Base-by-base conservation (phyloP, 768 basidiomycete genomes). In the Mycena indigotica region DNA sequence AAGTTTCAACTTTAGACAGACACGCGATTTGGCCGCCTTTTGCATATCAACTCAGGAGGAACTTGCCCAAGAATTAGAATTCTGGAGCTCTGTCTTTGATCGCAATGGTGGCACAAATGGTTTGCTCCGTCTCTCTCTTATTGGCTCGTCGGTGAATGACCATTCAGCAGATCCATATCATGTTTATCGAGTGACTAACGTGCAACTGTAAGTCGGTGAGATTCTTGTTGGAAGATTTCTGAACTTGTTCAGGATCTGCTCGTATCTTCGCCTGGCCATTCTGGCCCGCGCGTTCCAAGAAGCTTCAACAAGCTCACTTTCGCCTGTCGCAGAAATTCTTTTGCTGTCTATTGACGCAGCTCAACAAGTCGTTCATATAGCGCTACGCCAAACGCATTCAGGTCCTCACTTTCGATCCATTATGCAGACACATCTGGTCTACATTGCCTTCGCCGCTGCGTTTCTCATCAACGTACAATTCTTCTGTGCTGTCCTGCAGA, bases 361-460 rank as follows among this genome's bases (percentile, higher is more conserved):
- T n/a, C 77, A 77, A n/a, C 73, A 73, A 26, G 82, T 85, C 12
- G 82, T 87, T 49, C 77, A 78, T 25, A 80, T 81, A 35, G 78
- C 82, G 63, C 70, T 80, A 2, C 79, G 84, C 46, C 73, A 75
- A 40, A 68, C 85, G 13, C 79, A 78, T 53, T 83, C 83, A 1
- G 83, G 81, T 3, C 83, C 81, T 2, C 78, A 78, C 60, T 71
- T 86, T 24, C 79, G 82, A 12, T 84, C 77, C 64, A 84, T 83
- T 3, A 80, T 86, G 72, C 83, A 78, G 52, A 75, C 80, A 16
- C 73, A 77, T 58, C 81, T 80, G 56, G 70, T 82, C 13, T 80
- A 77, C 56, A 75, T 83, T 12, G 77, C 84, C 4, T 87, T 84
- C 63, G 84, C 84, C 8, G 77, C 83, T 2, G 84, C 84, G 2